Evolutionary conservation across 2,329 filamentous ascomycete species (phyloP), one percentile per base, ranked within the genome.

Genomic region (Talaromyces piceae): DNA sequence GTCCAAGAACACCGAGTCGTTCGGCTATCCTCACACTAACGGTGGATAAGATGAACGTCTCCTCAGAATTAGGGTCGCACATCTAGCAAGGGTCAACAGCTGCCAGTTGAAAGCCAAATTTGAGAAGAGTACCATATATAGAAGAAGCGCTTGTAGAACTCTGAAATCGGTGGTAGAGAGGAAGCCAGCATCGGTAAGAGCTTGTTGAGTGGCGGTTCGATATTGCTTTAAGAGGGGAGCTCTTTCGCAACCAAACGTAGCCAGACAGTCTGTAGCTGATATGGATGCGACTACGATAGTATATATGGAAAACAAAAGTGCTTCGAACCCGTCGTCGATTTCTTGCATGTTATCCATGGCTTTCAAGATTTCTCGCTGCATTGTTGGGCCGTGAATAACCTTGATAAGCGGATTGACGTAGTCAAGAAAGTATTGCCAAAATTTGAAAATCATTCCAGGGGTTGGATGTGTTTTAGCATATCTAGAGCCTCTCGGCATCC

Each of bases 301-400:
- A 61, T 86, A 87, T 33, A 87, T 83, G 4, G 58, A 73, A 63
- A 87, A 87, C 77, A 87, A 81, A 50, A 88, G 70, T 1, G 80
- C 80, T 60, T 87, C 82, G 18, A 84, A 23, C 4, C 58, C 57
- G 13, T 54, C 57, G 11, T 45, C 31, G 22, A 59, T 41, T 13
- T 52, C 51, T 26, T 49, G 27, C 4, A 59, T 27, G 26, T 61
- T 53, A 44, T 57, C 50, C 45, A 56, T 59, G 11, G 60, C 60
- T 20, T 61, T 59, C 7, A 62, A 41, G 23, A 62, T 61, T 28
- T 59, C 55, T 22, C 57, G 60, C 50, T 61, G 60, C 12, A 59
- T 43, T 7, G 58, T 61, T 18, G 91, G 88, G 89, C 87, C 65
- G 69, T 95, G 50, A 70, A 75, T 47, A 83, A 88, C 67, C 88